These are phyloP conservation scores for Kwoniella pini DNA, from an alignment of 768 basidiomycete species.

Conservation along the genomic window DNA sequence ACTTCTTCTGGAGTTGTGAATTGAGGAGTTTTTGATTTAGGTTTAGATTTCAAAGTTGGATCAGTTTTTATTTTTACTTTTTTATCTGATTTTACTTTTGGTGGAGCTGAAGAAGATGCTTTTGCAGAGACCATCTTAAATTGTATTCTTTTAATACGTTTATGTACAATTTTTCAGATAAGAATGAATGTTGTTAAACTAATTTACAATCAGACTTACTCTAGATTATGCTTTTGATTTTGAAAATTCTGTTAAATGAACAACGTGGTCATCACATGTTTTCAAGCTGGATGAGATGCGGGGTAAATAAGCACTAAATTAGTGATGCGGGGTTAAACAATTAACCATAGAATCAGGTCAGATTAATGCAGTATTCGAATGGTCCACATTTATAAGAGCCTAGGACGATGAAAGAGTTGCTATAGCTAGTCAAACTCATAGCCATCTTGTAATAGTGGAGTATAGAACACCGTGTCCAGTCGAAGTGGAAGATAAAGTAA, in stretches of 20 bases:
- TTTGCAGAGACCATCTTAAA: slow-evolving; percentile 1
- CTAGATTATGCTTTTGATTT: neutral
- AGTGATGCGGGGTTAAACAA: slow-evolving; percentile 16
- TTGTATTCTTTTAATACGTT: neutral
- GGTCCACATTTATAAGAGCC: too few species aligned
- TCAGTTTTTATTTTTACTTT: neutral
- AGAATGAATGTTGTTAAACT: too few species aligned
- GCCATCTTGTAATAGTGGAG: too few species aligned
- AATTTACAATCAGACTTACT: neutral
- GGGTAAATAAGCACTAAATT: neutral
- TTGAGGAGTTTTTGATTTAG: slow-evolving; percentile 11
- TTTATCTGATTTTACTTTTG: slow-evolving; percentile 7
- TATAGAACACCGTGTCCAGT: neutral
- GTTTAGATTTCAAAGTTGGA: slow-evolving; percentile 7
- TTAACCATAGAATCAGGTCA: too few species aligned
- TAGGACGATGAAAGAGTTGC: too few species aligned
- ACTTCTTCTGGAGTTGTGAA: slow-evolving; percentile 17
- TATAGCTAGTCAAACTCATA: too few species aligned
- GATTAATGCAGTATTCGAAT: too few species aligned
- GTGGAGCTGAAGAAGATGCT: slow-evolving; percentile 5
- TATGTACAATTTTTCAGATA: neutral
- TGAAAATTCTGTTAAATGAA: neutral
- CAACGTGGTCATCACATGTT: neutral
- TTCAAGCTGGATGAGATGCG: neutral
- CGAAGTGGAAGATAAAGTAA: neutral